These are phyloP conservation scores for Debaryomyces subglobosus DNA, from an alignment of 1,139 yeast genomes.

Conservation along the genomic window DNA sequence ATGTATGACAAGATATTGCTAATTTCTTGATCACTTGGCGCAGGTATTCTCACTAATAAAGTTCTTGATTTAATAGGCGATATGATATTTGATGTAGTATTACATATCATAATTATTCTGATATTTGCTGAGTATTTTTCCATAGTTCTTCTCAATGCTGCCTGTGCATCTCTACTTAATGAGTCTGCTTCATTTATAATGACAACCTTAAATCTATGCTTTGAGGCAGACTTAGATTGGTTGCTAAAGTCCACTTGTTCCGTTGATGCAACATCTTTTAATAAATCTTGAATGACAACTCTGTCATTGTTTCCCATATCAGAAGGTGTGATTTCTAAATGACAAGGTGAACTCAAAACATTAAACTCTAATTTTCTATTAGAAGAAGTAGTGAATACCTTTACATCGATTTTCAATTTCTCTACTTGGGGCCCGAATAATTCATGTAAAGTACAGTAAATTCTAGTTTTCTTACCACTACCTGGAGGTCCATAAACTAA, in stretches of 20 bases:
- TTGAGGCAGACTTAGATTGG: constrained; percentile 31
- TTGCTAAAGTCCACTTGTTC: constrained; percentile 84
- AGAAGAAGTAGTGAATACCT: constrained; percentile 74
- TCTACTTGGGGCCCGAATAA: constrained; percentile 84
- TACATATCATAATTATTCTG: constrained; percentile 81
- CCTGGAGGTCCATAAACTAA: constrained; percentile 95
- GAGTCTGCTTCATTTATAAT: constrained; percentile 94
- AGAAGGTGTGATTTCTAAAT: constrained; percentile 92
- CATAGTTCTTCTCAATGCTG: constrained; percentile 96
- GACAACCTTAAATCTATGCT: constrained; percentile 86
- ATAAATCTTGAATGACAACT: constrained; percentile 88
- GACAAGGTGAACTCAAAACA: constrained; percentile 87
- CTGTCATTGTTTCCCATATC: constrained; percentile 96
- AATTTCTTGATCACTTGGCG: constrained; percentile 70
- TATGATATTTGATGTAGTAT: constrained; percentile 87
- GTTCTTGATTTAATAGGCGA: constrained; percentile 96
- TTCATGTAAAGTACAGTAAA: constrained; percentile 76
- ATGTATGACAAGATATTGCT: constrained; percentile 55
- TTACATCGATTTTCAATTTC: constrained; percentile 83
- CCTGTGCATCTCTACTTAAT: constrained; percentile 93
- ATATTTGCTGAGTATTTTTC: constrained; percentile 91
- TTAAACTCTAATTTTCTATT: constrained; percentile 84
- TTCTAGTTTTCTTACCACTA: constrained; percentile 94
- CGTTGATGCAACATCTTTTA: constrained; percentile 93
- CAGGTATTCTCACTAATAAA: constrained; percentile 78